Conservation (phyloP, 495 filamentous ascomycete genomes). For the Baudoinia panamericana region DNA sequence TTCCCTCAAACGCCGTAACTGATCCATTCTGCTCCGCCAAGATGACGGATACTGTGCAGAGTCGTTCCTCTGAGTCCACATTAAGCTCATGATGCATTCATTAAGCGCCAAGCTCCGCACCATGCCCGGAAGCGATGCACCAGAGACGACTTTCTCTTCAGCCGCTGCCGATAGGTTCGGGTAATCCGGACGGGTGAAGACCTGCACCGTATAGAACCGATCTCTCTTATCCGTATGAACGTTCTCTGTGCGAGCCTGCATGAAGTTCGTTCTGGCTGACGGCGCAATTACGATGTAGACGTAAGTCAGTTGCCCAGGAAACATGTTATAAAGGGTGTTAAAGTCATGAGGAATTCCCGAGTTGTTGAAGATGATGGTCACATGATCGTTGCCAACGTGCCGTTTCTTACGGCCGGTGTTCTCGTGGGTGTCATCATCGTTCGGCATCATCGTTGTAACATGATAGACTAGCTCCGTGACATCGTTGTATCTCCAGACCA, state of each 20-base stretch:
- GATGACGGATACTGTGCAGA: conserved; percentile 61
- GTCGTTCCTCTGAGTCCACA: conserved; percentile 55
- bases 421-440: conserved; percentile 55
- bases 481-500: conserved; percentile 85
- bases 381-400: conserved; percentile 94
- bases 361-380: conserved; percentile 96
- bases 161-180: conserved; percentile 81
- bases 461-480: conserved; percentile 95
- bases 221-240: conserved; percentile 29
- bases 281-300: conserved; percentile 94
- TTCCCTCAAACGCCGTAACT: conserved; percentile 73
- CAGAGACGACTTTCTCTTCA: conserved; percentile 72
- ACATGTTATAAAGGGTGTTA: conserved; percentile 45
- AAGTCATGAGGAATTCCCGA: conserved; percentile 78
- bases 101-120: conserved; percentile 85
- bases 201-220: conserved; percentile 69
- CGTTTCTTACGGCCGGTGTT: conserved; percentile 77
- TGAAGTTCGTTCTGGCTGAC: conserved; percentile 52
- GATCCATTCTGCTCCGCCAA: conserved; percentile 73
- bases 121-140: conserved; percentile 66
- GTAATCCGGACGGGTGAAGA: conserved; percentile 72
- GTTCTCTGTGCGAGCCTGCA: conserved; percentile 30
- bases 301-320: conserved; percentile 85
- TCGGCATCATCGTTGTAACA: conserved; percentile 93
- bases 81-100: conserved; percentile 79